phyloP scores from a whole-genome alignment of 495 filamentous ascomycete genomes.

The Lasiosphaeriaceae sp. region DNA sequence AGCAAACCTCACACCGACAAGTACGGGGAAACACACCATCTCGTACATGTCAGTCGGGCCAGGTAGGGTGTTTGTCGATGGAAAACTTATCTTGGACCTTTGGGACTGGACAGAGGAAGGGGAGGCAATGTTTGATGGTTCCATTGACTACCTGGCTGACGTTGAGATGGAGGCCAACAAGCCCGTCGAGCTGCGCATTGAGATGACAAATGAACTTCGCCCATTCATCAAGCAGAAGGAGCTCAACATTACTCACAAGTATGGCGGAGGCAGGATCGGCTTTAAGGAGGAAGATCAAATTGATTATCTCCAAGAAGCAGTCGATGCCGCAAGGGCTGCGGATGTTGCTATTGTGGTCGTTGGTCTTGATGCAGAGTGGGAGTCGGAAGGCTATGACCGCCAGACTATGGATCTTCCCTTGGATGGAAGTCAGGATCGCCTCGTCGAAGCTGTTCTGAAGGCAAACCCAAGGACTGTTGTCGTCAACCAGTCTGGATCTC shows the following conservation, averaged over 20 bases:
- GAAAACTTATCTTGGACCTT: conserved; percentile 66
- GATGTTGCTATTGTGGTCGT: conserved; percentile 78
- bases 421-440: conserved; percentile 65
- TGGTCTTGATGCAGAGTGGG: conserved; percentile 82
- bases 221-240: conserved; percentile 48
- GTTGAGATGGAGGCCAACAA: conserved; percentile 48
- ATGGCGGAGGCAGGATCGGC: conserved; percentile 76
- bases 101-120: conserved; percentile 67
- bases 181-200: conserved; percentile 48
- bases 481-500: conserved; percentile 80
- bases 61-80: conserved; percentile 65
- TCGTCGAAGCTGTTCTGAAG: conserved; percentile 64
- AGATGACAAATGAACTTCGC: conserved; percentile 60
- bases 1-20: conserved; percentile 48
- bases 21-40: conserved; percentile 64
- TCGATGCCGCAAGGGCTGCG: conserved; percentile 59
- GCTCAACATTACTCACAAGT: conserved; percentile 51
- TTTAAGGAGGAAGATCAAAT: conserved; percentile 65
- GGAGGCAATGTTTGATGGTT: conserved; percentile 59
- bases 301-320: conserved; percentile 69
- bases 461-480: conserved; percentile 74
- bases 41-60: conserved; percentile 74
- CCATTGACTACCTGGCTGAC: conserved; percentile 50
- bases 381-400: conserved; percentile 84
- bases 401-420: conserved; percentile 74